A percentile compares a stretch with the other conserved stretches of the same genome.
Evolutionary conservation across 768 basidiomycete species (phyloP).

Genomic region (Suillus placidus): DNA sequence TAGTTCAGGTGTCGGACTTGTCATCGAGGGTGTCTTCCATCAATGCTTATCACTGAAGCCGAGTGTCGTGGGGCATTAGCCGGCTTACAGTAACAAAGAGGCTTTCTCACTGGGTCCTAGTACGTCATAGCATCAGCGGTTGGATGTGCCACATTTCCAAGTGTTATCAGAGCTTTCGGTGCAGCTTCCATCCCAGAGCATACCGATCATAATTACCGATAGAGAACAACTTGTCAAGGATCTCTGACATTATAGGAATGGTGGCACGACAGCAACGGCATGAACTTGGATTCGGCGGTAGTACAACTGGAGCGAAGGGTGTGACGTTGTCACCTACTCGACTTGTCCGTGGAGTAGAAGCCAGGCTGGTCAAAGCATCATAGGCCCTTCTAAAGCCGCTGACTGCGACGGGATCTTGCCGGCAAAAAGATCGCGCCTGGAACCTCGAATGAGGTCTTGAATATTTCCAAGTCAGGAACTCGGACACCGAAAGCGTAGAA

Average conservation of each 20-base stretch:
- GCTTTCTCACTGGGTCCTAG: background rate
- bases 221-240: background rate
- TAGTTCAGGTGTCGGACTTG: background rate
- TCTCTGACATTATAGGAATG: background rate
- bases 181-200: background rate
- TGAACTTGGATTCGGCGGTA: background rate
- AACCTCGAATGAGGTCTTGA: background rate
- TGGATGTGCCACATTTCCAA: background rate
- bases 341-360: background rate
- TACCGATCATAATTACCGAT: background rate
- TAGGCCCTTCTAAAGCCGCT: constrained; percentile 1
- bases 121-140: background rate
- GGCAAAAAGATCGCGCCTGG: background rate
- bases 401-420: background rate
- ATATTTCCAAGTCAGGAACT: background rate
- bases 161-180: background rate
- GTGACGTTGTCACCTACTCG: constrained; percentile 1
- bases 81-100: background rate
- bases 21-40: background rate
- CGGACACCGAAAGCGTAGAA: background rate
- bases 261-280: background rate
- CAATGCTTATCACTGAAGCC: too few relatives aligned
- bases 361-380: background rate
- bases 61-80: background rate
- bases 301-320: background rate